Evolutionary conservation across 192 early-diverging fungal species (phyloP).

Genomic region (Podila epicladia): DNA sequence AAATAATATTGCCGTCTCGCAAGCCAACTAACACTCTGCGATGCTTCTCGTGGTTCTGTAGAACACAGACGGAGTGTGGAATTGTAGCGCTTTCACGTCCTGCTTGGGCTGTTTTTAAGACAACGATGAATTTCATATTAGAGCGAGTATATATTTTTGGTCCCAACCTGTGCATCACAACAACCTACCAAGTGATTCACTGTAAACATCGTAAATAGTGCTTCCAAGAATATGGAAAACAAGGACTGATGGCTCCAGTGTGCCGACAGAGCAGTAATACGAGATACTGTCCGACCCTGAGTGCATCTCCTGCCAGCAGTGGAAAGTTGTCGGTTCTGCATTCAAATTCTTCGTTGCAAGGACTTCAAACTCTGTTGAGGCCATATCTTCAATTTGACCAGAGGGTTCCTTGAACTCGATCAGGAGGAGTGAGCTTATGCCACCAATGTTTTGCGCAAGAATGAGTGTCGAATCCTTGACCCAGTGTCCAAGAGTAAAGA

Average conservation of each 20-base stretch:
- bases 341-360: background rate
- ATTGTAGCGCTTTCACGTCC: conserved; percentile 18
- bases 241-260: conserved; percentile 28
- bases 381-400: background rate
- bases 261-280: conserved; percentile 24
- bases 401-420: conserved; percentile 1
- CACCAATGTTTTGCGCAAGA: conserved; percentile 23
- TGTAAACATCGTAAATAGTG: conserved; percentile 14
- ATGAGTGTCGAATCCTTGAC: conserved; percentile 12
- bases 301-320: conserved; percentile 19
- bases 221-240: conserved; percentile 8
- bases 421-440: conserved; percentile 18
- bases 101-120: conserved; percentile 13
- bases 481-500: conserved; percentile 27
- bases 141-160: background rate
- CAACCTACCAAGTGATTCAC: conserved; percentile 22
- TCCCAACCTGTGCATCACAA: background rate
- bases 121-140: background rate
- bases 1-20: conserved; percentile 31
- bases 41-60: background rate
- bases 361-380: background rate
- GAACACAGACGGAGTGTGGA: conserved; percentile 27
- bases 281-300: background rate
- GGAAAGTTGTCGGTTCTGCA: conserved; percentile 35
- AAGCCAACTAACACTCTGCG: conserved; percentile 28